Evolutionary conservation across 2,329 filamentous ascomycete species (phyloP), one percentile per base, ranked within the genome.

Genomic region (Cytospora chrysosperma): DNA sequence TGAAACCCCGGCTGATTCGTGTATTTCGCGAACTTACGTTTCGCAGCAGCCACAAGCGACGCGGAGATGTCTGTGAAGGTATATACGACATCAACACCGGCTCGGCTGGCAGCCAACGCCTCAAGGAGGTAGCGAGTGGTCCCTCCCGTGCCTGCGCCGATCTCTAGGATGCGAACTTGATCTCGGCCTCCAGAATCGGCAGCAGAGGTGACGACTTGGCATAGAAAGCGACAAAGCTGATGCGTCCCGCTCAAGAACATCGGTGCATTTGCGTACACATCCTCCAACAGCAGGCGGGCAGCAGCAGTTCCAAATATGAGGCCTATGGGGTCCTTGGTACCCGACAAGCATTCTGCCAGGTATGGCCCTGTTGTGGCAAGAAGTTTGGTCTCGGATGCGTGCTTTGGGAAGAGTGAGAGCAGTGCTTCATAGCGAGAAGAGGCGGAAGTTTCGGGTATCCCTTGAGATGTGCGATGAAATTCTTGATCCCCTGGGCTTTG

Each of bases 31-130:
- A 64, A 66, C 34, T 64, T 69, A 0, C 72, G 70, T 1, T 63
- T 69, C 0, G 67, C 63, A 1, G 68, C 59, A 1, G 40, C 28
- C 1, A 78, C 71, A 0, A 78, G 67, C 0, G 71, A 70, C 0
- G 68, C 40, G 0, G 78, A 77, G 4, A 82, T 56, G 50, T 81
- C 79, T 1, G 78, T 80, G 62, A 80, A 77, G 0, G 75, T 78
- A 61, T 81, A 81, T 7, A 71, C 61, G n/a, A 79, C 76, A 60
- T 10, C 67, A 68, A 0, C 61, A 55, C 0, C 26, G n/a, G n/a
- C n/a, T n/a, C n/a, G n/a, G n/a, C n/a, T n/a, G n/a, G n/a, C 26
- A 0, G 59, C 63, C 3, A 81, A 68, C 0, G 62, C 49, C 0
- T 70, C 63, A 0, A 77, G 61, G 1, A 80, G 27, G 1, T 69